These are phyloP conservation scores for Daldinia decipiens DNA, from an alignment of 495 filamentous ascomycete species.

Conservation along the genomic window DNA sequence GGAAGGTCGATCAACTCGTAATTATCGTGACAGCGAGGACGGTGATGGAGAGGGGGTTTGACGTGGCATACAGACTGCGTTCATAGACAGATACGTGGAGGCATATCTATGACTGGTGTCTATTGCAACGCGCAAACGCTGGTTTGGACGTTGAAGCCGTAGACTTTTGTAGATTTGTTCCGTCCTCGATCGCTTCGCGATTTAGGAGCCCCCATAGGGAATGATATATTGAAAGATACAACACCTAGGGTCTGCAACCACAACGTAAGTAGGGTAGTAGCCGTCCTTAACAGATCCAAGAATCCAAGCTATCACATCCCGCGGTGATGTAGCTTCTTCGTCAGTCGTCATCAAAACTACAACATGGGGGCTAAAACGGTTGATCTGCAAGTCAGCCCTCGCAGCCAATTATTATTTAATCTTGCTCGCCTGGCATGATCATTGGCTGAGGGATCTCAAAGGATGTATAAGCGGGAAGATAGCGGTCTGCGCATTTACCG, in stretches of 20 bases:
- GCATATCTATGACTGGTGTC: neutral
- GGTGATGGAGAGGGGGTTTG: neutral
- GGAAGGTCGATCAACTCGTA: too few relatives aligned
- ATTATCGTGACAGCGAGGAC: too few relatives aligned
- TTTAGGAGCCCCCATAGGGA: neutral
- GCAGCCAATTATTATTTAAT: conserved; percentile 16
- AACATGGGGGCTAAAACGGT: conserved; percentile 33
- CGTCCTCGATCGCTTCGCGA: neutral
- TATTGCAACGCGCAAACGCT: neutral
- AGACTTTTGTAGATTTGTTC: neutral
- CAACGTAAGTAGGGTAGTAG: neutral
- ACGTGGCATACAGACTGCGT: neutral
- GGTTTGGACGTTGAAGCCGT: neutral
- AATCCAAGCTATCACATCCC: neutral
- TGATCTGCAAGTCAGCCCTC: conserved; percentile 14
- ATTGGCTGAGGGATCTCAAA: conserved; percentile 16
- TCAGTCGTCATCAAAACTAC: conserved; percentile 22
- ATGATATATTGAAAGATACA: neutral
- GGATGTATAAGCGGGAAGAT: conserved; percentile 9
- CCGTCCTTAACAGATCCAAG: neutral
- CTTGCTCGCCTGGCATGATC: neutral
- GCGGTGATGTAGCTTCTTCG: conserved; percentile 10
- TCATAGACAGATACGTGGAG: neutral
- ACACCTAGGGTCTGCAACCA: neutral
- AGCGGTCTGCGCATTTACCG: conserved; percentile 1